Conservation (phyloP, 139 green algal species). For the Chlorella vulgaris region DNA sequence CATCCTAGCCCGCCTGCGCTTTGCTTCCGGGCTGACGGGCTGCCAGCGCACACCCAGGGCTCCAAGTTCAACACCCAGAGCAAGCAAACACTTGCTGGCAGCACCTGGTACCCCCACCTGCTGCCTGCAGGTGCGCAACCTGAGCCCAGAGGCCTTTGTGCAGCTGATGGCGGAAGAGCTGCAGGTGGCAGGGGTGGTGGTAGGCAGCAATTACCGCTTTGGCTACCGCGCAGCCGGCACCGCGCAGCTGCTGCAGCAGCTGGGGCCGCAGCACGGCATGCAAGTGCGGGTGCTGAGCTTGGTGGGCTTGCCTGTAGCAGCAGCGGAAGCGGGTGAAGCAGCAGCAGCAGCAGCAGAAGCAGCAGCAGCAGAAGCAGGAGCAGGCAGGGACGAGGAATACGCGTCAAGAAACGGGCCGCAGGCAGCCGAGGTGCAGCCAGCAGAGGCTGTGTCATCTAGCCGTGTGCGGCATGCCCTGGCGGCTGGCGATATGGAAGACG, state of each 20-base stretch:
- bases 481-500: conserved; percentile 42
- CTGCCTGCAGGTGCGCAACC: conserved; percentile 67
- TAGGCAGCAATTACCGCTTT: conserved; percentile 91
- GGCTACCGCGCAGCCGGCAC: conserved; percentile 85
- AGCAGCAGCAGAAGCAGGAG: not conserved
- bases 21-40: too few relatives aligned
- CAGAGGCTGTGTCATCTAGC: conserved; percentile 52
- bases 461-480: conserved; percentile 60
- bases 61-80: too few relatives aligned
- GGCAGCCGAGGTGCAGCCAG: not conserved
- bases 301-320: conserved; percentile 22
- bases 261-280: conserved; percentile 64
- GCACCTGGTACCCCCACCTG: too few relatives aligned
- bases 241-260: conserved; percentile 50
- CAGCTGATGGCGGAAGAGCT: conserved; percentile 77
- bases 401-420: not conserved
- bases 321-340: not conserved
- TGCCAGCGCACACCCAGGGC: too few relatives aligned
- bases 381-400: too few relatives aligned
- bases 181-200: conserved; percentile 79
- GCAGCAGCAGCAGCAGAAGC: not conserved
- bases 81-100: too few relatives aligned
- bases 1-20: not conserved
- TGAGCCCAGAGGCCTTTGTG: conserved; percentile 87
- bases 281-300: conserved; percentile 55